Percentiles rank a stretch among this genome's conserved stretches.
phyloP scores from a whole-genome alignment of 192 early-diverging fungal species.

The Radiomyces spectabilis region DNA sequence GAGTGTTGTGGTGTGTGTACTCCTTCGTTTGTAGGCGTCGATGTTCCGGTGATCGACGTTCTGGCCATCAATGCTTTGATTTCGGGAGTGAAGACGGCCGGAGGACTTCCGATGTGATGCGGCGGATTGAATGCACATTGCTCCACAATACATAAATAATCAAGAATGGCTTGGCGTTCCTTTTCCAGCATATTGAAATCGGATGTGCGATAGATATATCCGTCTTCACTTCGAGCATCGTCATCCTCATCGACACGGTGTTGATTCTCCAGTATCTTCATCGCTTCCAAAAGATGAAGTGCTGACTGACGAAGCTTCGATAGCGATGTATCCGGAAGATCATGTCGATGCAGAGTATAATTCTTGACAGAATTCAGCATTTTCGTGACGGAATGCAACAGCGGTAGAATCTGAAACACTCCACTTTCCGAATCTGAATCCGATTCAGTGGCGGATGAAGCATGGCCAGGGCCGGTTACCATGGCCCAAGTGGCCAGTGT shows the following conservation, averaged over 20 bases:
- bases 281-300: constrained; percentile 37
- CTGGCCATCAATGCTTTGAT: constrained; percentile 26
- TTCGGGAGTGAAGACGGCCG: constrained; percentile 18
- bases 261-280: constrained; percentile 37
- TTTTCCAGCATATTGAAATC: constrained; percentile 34
- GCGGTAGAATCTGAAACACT: constrained; percentile 32
- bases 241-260: constrained; percentile 32
- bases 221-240: constrained; percentile 23
- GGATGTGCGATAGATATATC: constrained; percentile 39
- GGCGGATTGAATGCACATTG: constrained; percentile 38
- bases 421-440: constrained; percentile 9
- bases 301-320: constrained; percentile 33
- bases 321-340: constrained; percentile 29
- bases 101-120: constrained; percentile 20
- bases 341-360: constrained; percentile 42
- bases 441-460: background rate
- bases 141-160: constrained; percentile 40
- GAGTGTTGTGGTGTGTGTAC: background rate
- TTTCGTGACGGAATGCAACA: constrained; percentile 43
- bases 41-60: constrained; percentile 10
- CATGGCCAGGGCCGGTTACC: constrained; percentile 30
- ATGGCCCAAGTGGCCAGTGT: constrained; percentile 44
- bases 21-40: background rate
- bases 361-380: constrained; percentile 42
- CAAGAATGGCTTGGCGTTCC: constrained; percentile 34